phyloP scores from a whole-genome alignment of 164 flowering plant genomes.

The Vitis amurensis region DNA sequence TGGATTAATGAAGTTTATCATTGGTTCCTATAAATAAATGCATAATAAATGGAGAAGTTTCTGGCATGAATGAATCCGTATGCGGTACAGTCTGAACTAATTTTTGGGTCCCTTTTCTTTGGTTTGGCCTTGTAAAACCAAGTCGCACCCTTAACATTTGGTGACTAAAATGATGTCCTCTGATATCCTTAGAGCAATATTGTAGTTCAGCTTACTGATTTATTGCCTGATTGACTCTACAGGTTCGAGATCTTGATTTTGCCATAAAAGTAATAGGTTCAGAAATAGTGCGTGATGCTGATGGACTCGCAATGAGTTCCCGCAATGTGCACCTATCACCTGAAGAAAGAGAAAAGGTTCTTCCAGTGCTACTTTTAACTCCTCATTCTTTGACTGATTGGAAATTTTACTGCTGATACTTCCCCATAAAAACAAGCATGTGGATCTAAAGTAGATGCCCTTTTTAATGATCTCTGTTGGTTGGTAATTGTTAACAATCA shows the following conservation, averaged over 20 bases:
- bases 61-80: no score
- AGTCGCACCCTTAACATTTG: no score
- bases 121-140: not conserved
- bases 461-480: no score
- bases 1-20: no score
- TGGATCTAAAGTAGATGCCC: not conserved
- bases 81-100: not conserved
- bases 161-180: no score
- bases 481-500: no score
- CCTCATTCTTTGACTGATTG: not conserved
- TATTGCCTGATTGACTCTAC: conserved; percentile 9
- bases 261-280: conserved; percentile 67
- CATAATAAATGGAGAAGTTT: no score
- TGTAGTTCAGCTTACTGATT: not conserved
- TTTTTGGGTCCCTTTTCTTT: not conserved
- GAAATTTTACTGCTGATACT: not conserved
- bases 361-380: not conserved
- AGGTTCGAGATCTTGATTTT: conserved; percentile 97
- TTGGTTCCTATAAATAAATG: no score
- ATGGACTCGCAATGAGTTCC: conserved; percentile 98
- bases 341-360: conserved; percentile 80
- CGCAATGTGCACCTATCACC: conserved; percentile 83
- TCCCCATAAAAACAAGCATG: not conserved
- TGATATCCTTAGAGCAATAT: not conserved
- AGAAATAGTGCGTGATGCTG: conserved; percentile 76